phyloP scores from a whole-genome alignment of 257 asterid species.

The Solanum habrochaites region DNA sequence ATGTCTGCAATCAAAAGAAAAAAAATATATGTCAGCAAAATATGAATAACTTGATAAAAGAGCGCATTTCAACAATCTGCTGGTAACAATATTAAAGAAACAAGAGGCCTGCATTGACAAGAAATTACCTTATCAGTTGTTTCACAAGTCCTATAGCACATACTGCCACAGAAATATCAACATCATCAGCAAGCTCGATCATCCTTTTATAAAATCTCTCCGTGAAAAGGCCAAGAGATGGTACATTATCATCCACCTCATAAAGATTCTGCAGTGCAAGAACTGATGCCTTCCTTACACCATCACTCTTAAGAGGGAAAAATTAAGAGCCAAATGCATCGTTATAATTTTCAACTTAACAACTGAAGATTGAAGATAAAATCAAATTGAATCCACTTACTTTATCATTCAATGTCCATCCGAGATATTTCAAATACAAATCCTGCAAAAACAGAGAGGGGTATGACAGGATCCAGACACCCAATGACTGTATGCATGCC shows the following conservation, averaged over 20 bases:
- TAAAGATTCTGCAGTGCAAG: conserved; percentile 90
- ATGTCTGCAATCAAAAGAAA: conserved; percentile 35
- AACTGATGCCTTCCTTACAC: conserved; percentile 89
- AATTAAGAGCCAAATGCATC: conserved; percentile 3
- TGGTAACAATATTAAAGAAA: background rate
- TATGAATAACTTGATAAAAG: conserved; percentile 8
- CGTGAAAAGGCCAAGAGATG: conserved; percentile 91
- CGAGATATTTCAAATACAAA: conserved; percentile 89
- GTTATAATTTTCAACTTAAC: conserved; percentile 5
- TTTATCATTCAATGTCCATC: conserved; percentile 99
- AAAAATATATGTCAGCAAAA: conserved; percentile 46
- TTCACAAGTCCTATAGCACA: conserved; percentile 98
- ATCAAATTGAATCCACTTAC: conserved; percentile 22
- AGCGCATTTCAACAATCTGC: conserved; percentile 5
- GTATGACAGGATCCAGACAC: conserved; percentile 88
- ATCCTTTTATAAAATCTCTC: conserved; percentile 83
- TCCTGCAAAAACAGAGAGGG: conserved; percentile 97
- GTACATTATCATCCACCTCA: conserved; percentile 90
- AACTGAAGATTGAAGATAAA: background rate
- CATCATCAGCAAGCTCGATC: conserved; percentile 98
- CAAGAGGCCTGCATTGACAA: background rate
- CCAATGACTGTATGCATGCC: conserved; percentile 93
- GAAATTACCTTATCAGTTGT: conserved; percentile 68
- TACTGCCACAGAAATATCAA: conserved; percentile 93
- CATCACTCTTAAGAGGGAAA: conserved; percentile 58